Evolutionary conservation across 208 protist genomes (phyloP), one percentile per base, ranked within the genome.

Genomic region (Wallacemonas rigidus): DNA sequence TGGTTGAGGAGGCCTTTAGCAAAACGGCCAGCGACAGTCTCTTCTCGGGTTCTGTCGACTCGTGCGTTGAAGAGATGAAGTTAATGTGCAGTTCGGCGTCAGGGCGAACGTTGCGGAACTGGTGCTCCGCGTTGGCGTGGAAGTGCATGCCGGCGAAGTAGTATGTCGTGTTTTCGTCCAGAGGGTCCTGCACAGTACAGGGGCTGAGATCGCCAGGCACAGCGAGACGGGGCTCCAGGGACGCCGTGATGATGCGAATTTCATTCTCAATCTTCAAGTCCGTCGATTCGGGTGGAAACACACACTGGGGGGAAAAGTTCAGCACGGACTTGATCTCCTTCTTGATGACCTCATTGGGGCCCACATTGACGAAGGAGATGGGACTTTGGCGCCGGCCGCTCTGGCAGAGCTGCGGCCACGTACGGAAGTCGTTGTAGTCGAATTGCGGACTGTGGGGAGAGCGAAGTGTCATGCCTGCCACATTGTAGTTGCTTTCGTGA

Each of bases 11-110:
- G 12, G 79, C 88, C 74, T 85, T 77, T 15, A 95, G 81, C 69
- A 90, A 76, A 11, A 95, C 84, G 8, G 83, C 81, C 53, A 95
- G 71, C 15, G 61, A 53, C 40, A 92, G 74, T n/a, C 77, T 36
- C 63, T 81, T 67, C 4, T 56, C 76, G n/a, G 76, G 76, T 47
- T 53, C 62, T 40, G 71, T 62, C 4, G 70, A 50, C 41, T 38
- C 53, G 38, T 17, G 40, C 17, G 75, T 53, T 7, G 67, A 70
- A 9, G 64, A 40, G 12, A 47, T 26, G 54, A 96, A 96, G 48
- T 80, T 75, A 15, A 93, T 17, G 61, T 94, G 87, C 75, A 96
- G 76, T 68, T 95, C 90, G 2, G 80, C 86, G 17, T 90, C 82
- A 5, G 87, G 83, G n/a, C 70, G 67, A 2, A 84, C 67, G 58